Evolutionary conservation across 1,284 basidiomycete species (phyloP).

Genomic region (Clitocybe nebularis): DNA sequence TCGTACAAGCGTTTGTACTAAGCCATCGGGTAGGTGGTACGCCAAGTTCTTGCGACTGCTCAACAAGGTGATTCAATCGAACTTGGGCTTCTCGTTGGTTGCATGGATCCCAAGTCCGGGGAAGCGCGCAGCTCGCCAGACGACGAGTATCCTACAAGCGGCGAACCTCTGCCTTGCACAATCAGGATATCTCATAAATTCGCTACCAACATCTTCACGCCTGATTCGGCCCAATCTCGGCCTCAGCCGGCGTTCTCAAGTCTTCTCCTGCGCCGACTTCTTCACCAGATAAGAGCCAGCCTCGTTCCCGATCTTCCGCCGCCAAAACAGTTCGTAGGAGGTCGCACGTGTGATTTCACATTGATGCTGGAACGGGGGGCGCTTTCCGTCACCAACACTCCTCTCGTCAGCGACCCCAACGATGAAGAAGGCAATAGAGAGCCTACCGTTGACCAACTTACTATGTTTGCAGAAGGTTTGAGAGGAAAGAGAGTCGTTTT

Average conservation of each 20-base stretch:
- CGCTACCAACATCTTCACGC: slow-evolving; percentile 13
- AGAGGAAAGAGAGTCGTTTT: slow-evolving; percentile 79
- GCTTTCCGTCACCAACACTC: slow-evolving; percentile 29
- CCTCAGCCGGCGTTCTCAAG: slow-evolving; percentile 57
- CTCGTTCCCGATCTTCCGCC: slow-evolving; percentile 46
- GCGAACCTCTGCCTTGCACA: slow-evolving; percentile 29
- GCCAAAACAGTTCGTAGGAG: slow-evolving; percentile 36
- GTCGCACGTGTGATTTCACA: slow-evolving; percentile 51
- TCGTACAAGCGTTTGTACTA: background rate
- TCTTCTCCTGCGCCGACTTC: slow-evolving; percentile 59
- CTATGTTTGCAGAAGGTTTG: slow-evolving; percentile 75
- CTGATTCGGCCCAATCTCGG: slow-evolving; percentile 27
- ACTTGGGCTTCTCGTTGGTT: slow-evolving; percentile 73
- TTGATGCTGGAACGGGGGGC: slow-evolving; percentile 55
- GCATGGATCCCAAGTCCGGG: slow-evolving; percentile 19
- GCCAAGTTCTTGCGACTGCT: slow-evolving; percentile 75
- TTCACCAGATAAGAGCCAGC: slow-evolving; percentile 63
- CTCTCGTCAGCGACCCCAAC: slow-evolving; percentile 34
- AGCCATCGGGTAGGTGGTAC: slow-evolving; percentile 59
- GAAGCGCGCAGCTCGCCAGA: slow-evolving; percentile 12
- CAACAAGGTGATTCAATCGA: slow-evolving; percentile 80
- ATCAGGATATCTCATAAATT: slow-evolving; percentile 38
- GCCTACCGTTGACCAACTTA: slow-evolving; percentile 74
- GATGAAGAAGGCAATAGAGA: slow-evolving; percentile 49
- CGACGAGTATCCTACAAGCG: slow-evolving; percentile 12